Evolutionary conservation across 2,329 filamentous ascomycete species (phyloP).

Genomic region (Harringtonia aguacate): DNA sequence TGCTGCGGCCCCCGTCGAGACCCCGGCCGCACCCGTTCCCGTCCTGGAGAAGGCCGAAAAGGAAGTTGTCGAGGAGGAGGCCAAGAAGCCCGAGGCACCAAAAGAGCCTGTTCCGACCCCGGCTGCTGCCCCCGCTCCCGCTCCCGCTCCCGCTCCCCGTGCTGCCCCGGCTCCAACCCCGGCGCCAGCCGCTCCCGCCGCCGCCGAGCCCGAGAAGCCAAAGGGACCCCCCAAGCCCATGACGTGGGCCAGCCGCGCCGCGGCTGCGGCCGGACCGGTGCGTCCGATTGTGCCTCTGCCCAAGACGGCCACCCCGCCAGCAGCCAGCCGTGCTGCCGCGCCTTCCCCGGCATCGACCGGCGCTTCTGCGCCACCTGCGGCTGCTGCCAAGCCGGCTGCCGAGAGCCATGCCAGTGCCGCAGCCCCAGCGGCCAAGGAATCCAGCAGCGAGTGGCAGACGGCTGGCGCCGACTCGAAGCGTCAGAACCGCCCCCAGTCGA

Average conservation of each 20-base stretch:
- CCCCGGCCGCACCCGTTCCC: slow-evolving; percentile 16
- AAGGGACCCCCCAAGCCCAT: slow-evolving; percentile 47
- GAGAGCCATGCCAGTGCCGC: slow-evolving; percentile 12
- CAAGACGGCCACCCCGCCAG: slow-evolving; percentile 45
- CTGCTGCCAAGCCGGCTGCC: slow-evolving; percentile 14
- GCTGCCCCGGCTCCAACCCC: too few relatives aligned
- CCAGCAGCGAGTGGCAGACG: slow-evolving; percentile 72
- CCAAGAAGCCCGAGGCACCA: slow-evolving; percentile 53
- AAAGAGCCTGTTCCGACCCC: slow-evolving; percentile 50
- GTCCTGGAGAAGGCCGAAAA: slow-evolving; percentile 39
- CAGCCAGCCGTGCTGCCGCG: slow-evolving; percentile 41
- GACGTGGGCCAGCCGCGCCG: slow-evolving; percentile 63
- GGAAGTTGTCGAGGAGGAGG: slow-evolving; percentile 44
- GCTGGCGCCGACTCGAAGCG: slow-evolving; percentile 76
- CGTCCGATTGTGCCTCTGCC: slow-evolving; percentile 41
- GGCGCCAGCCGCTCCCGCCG: slow-evolving; percentile 30
- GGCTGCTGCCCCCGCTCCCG: slow-evolving; percentile 32
- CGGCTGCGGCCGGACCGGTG: slow-evolving; percentile 45
- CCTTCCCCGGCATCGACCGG: slow-evolving; percentile 36
- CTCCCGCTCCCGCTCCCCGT: slow-evolving; percentile 25
- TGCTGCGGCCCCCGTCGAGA: slow-evolving; percentile 18
- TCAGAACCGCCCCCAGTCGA: slow-evolving; percentile 63
- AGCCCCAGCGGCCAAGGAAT: slow-evolving; percentile 37
- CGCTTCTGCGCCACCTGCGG: slow-evolving; percentile 32
- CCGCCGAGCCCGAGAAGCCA: slow-evolving; percentile 33